A percentile compares a stretch with the other conserved stretches of the same genome.
Conservation (phyloP, 805 yeast species). For the Candida krabiensis region DNA sequence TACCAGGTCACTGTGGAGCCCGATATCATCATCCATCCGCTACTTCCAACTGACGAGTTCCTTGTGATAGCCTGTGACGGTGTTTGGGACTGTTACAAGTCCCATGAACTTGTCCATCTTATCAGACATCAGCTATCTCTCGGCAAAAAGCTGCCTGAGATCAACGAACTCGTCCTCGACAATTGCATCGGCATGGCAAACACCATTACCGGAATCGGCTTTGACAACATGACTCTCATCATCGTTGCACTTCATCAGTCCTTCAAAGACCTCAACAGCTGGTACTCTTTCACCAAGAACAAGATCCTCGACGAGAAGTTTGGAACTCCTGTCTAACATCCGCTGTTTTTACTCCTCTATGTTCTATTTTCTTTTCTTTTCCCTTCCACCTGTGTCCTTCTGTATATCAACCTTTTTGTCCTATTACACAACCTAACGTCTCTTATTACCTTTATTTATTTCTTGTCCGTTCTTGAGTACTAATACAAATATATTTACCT, state of each 20-base stretch:
- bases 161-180: slow-evolving; percentile 59
- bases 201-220: slow-evolving; percentile 74
- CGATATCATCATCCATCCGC: slow-evolving; percentile 60
- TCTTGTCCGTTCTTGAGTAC: no score
- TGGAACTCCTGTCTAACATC: no score
- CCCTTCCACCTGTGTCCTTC: no score
- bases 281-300: slow-evolving; percentile 57
- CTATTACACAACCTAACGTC: no score
- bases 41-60: slow-evolving; percentile 57
- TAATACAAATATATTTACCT: no score
- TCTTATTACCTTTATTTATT: no score
- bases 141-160: slow-evolving; percentile 59
- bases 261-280: slow-evolving; percentile 41
- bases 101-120: slow-evolving; percentile 50
- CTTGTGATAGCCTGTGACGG: slow-evolving; percentile 80
- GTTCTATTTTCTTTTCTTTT: slow-evolving; percentile 1
- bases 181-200: slow-evolving; percentile 70
- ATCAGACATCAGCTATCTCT: slow-evolving; percentile 57
- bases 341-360: no score
- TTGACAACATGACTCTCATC: slow-evolving; percentile 79
- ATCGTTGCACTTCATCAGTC: slow-evolving; percentile 59
- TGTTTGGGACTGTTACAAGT: slow-evolving; percentile 72
- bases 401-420: no score
- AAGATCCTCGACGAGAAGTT: slow-evolving; percentile 37
- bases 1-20: slow-evolving; percentile 81